Evolutionary conservation across 202 grass and related monocot genomes (phyloP).

Genomic region (Carex arenaria): DNA sequence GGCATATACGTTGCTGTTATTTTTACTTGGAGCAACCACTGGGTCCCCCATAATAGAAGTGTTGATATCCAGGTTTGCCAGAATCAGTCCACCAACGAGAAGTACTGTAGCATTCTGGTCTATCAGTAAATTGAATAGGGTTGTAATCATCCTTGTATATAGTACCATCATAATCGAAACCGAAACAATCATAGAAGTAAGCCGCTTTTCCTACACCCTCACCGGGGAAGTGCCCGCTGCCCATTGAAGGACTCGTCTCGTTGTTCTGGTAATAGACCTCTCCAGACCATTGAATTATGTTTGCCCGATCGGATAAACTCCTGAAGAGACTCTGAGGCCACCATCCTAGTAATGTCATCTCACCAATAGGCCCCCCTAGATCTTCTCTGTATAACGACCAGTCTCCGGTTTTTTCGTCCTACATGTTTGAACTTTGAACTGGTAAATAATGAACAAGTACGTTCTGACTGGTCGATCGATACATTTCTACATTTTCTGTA

Average conservation of each 20-base stretch:
- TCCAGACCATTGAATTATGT: not conserved
- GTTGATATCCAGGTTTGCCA: no score
- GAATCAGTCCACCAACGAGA: not conserved
- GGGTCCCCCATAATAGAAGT: conserved; percentile 17
- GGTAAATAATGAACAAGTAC: no score
- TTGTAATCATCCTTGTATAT: not conserved
- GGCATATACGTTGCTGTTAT: not conserved
- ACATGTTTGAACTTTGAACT: not conserved
- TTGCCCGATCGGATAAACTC: not conserved
- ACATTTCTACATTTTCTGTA: not conserved
- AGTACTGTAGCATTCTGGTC: not conserved
- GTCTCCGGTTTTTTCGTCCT: conserved; percentile 16
- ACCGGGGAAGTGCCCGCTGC: not conserved
- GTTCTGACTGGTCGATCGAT: no score
- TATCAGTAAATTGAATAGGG: not conserved
- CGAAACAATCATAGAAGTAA: not conserved
- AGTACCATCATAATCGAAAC: not conserved
- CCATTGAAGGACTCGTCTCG: conserved; percentile 3
- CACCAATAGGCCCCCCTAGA: conserved; percentile 5
- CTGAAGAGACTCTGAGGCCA: conserved; percentile 10
- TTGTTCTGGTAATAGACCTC: not conserved
- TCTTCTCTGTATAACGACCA: conserved; percentile 23
- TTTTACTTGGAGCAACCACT: not conserved
- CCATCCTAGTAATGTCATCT: conserved; percentile 17
- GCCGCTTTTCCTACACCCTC: not conserved